A percentile compares a stretch with the other conserved stretches of the same genome.
Conservation (phyloP, 441 rosid genomes). For the Capsella rubella region DNA sequence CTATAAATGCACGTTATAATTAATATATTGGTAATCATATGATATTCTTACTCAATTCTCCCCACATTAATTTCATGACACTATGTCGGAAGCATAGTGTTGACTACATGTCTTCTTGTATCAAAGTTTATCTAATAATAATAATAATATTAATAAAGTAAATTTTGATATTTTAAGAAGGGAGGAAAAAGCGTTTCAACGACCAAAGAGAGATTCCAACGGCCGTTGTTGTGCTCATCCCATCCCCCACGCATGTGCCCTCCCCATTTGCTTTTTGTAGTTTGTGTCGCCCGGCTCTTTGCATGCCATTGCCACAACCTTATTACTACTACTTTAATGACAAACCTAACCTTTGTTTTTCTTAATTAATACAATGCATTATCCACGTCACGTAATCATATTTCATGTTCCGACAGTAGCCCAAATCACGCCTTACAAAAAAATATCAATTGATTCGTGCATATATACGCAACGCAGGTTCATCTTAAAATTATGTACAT, state of each 20-base stretch:
- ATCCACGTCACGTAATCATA: constrained; percentile 19
- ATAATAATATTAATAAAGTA: not conserved
- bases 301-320: not conserved
- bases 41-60: constrained; percentile 6
- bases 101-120: constrained; percentile 36
- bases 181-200: constrained; percentile 28
- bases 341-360: not conserved
- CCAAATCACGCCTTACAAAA: constrained; percentile 17
- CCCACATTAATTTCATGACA: constrained; percentile 24
- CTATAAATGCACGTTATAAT: not conserved
- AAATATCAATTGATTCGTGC: not conserved
- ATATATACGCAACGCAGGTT: not conserved
- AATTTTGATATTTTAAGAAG: not conserved
- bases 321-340: not conserved
- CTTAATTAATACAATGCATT: constrained; percentile 21
- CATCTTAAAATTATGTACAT: not conserved
- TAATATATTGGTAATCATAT: constrained; percentile 6
- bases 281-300: constrained; percentile 27
- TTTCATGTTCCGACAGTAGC: constrained; percentile 23
- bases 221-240: constrained; percentile 33
- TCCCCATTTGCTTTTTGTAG: constrained; percentile 32
- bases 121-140: not conserved
- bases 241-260: constrained; percentile 40
- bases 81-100: constrained; percentile 32
- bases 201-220: constrained; percentile 43